Conservation (phyloP, 805 yeast genomes). For the Spencermartinsiella europaea region DNA sequence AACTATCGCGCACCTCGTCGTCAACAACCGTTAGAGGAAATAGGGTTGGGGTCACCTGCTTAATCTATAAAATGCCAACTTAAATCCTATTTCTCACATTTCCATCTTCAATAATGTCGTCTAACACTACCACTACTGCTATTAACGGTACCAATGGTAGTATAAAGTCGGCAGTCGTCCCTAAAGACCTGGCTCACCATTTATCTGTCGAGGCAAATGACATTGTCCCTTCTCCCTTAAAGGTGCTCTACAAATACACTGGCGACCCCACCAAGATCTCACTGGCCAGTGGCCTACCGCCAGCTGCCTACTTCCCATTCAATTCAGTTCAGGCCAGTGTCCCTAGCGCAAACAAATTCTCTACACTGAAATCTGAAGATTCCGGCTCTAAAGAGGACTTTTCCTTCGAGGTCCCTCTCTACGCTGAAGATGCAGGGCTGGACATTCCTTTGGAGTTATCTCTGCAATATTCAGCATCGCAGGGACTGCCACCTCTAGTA, state of each 20-base stretch:
- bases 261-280: slow-evolving; percentile 73
- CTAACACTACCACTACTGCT: too few relatives aligned
- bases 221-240: slow-evolving; percentile 78
- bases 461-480: slow-evolving; percentile 87
- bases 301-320: slow-evolving; percentile 89
- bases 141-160: too few relatives aligned
- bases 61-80: too few relatives aligned
- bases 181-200: slow-evolving; percentile 71
- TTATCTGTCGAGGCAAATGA: slow-evolving; percentile 73
- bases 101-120: too few relatives aligned
- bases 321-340: slow-evolving; percentile 54
- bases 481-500: slow-evolving; percentile 70
- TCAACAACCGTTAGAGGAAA: background rate
- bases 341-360: slow-evolving; percentile 64
- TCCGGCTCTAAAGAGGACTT: slow-evolving; percentile 46
- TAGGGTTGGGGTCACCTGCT: background rate
- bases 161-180: too few relatives aligned
- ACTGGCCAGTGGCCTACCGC: slow-evolving; percentile 93
- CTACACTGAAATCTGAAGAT: background rate
- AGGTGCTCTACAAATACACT: slow-evolving; percentile 75
- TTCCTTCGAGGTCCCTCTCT: slow-evolving; percentile 11
- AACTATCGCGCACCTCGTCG: background rate
- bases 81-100: too few relatives aligned
- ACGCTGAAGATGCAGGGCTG: slow-evolving; percentile 27
- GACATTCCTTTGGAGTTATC: slow-evolving; percentile 71